Evolutionary conservation across 371 early-diverging fungal genomes (phyloP).

Genomic region (Syncephalis fuscata): DNA sequence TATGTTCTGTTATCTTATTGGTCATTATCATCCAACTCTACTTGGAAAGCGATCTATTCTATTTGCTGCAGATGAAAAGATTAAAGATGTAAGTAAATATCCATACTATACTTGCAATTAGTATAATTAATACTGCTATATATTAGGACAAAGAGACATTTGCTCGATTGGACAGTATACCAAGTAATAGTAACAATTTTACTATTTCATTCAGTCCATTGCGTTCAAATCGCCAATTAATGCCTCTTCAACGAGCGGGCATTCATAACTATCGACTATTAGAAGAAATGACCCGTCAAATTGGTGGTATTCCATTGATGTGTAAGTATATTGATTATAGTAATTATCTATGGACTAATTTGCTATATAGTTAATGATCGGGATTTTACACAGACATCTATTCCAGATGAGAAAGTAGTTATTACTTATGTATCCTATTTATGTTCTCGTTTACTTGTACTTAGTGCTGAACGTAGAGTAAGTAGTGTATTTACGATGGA

Average conservation of each 20-base stretch:
- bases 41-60: conserved; percentile 2
- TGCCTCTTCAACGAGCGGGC: too few relatives aligned
- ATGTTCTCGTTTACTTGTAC: conserved; percentile 14
- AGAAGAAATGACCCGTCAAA: too few relatives aligned
- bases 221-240: too few relatives aligned
- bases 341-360: background rate
- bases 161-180: too few relatives aligned
- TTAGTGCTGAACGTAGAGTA: conserved; percentile 16
- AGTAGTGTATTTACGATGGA: background rate
- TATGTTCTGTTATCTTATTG: conserved; percentile 14
- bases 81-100: conserved; percentile 7
- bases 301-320: too few relatives aligned
- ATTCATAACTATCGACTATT: too few relatives aligned
- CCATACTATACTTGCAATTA: too few relatives aligned
- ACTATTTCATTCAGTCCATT: too few relatives aligned
- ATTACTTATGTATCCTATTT: conserved; percentile 17
- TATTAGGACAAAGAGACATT: too few relatives aligned
- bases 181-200: too few relatives aligned
- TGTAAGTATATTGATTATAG: background rate
- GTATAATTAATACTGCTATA: too few relatives aligned
- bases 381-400: conserved; percentile 13
- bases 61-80: conserved; percentile 14
- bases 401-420: conserved; percentile 19
- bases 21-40: conserved; percentile 16
- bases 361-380: conserved; percentile 10